Evolutionary conservation across 768 basidiomycete species (phyloP).

Genomic region (Russula virescens): DNA sequence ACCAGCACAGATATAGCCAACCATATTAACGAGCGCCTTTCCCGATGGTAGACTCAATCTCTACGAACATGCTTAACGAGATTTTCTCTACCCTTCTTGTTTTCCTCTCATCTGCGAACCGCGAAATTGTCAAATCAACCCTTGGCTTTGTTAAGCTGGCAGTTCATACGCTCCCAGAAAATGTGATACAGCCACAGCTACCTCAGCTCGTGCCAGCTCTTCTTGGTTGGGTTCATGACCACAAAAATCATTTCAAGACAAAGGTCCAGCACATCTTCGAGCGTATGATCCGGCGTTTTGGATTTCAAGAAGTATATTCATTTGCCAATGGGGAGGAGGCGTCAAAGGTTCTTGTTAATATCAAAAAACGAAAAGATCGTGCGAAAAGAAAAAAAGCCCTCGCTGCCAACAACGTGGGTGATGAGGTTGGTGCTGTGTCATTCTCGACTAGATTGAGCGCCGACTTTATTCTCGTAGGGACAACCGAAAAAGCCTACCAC

Average conservation of each 20-base stretch:
- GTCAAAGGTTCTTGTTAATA: slow-evolving; percentile 84
- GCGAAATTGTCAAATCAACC: slow-evolving; percentile 96
- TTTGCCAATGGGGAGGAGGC: slow-evolving; percentile 74
- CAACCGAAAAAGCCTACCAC: slow-evolving; percentile 42
- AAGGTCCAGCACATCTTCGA: slow-evolving; percentile 98
- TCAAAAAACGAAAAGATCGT: slow-evolving; percentile 91
- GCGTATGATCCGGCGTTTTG: slow-evolving; percentile 87
- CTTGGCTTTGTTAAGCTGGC: slow-evolving; percentile 93
- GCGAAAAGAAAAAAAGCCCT: slow-evolving; percentile 81
- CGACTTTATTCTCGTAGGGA: slow-evolving; percentile 25
- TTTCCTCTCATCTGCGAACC: slow-evolving; percentile 89
- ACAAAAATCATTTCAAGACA: slow-evolving; percentile 97
- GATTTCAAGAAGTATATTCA: slow-evolving; percentile 76
- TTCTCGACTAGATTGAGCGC: background rate
- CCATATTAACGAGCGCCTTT: background rate
- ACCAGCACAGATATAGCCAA: background rate
- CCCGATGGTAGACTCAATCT: slow-evolving; percentile 51
- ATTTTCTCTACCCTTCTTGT: slow-evolving; percentile 82
- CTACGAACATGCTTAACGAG: slow-evolving; percentile 69
- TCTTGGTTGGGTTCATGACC: slow-evolving; percentile 90
- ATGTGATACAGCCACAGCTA: slow-evolving; percentile 73
- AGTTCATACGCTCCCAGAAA: slow-evolving; percentile 73
- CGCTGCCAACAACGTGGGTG: slow-evolving; percentile 50
- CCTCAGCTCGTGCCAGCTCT: slow-evolving; percentile 75
- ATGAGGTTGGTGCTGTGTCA: slow-evolving; percentile 42